Conservation (phyloP, 2,329 filamentous ascomycete genomes). For the Aspergillus floridensis region DNA sequence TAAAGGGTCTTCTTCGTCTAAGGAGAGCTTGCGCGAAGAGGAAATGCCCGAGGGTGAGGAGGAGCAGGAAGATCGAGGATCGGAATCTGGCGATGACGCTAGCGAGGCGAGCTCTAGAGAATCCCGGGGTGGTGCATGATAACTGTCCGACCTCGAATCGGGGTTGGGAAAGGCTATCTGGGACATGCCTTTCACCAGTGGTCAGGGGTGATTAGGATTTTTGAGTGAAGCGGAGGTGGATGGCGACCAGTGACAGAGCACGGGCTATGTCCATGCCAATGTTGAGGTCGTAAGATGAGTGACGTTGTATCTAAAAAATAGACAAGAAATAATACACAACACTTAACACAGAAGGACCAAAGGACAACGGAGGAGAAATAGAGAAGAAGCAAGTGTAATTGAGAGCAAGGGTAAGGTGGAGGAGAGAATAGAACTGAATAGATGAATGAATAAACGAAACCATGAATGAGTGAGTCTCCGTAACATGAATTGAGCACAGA, state of each 20-base stretch:
- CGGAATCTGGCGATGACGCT: conserved; percentile 70
- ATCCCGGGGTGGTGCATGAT: conserved; percentile 67
- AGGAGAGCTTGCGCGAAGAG: conserved; percentile 86
- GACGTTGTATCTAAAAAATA: no score
- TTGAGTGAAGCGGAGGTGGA: conserved; percentile 4
- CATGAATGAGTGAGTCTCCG: no score
- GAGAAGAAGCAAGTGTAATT: background rate
- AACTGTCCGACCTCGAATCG: conserved; percentile 28
- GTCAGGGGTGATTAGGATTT: background rate
- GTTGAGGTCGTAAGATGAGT: background rate
- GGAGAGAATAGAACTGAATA: background rate
- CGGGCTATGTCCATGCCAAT: conserved; percentile 15
- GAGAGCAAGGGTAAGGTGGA: background rate
- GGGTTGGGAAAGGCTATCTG: conserved; percentile 30
- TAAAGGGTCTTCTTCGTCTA: conserved; percentile 81
- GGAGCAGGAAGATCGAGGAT: conserved; percentile 62
- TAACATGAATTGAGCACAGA: background rate
- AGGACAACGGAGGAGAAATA: background rate
- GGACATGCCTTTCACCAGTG: conserved; percentile 28
- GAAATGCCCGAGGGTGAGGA: conserved; percentile 82
- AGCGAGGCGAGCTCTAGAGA: conserved; percentile 95
- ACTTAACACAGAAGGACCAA: no score
- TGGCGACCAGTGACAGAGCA: conserved; percentile 9
- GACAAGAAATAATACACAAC: no score
- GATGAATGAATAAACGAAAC: conserved; percentile 3